Evolutionary conservation across 2,329 filamentous ascomycete species (phyloP).

Genomic region (Calonectria leucothoes): DNA sequence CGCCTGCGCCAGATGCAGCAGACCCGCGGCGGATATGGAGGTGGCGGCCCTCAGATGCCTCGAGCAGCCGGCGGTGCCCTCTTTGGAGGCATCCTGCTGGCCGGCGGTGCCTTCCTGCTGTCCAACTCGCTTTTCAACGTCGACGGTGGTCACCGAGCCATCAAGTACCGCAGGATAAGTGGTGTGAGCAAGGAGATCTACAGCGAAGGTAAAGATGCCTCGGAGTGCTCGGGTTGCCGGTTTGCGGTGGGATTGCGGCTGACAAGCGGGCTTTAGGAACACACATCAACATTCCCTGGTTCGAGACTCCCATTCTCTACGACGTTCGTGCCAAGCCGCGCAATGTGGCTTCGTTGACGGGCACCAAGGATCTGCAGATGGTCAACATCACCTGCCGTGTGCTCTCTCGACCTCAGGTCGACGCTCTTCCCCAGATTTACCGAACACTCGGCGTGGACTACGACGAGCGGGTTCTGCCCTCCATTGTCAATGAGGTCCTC

Average conservation of each 20-base stretch:
- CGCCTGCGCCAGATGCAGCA: constrained; percentile 62
- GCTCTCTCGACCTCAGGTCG: constrained; percentile 88
- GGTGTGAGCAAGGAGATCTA: constrained; percentile 98
- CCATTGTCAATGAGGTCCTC: constrained; percentile 97
- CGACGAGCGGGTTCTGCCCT: constrained; percentile 95
- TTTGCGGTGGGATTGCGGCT: constrained; percentile 23
- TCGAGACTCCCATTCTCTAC: constrained; percentile 96
- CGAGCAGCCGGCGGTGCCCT: constrained; percentile 54
- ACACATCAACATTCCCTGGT: constrained; percentile 94
- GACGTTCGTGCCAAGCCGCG: constrained; percentile 98
- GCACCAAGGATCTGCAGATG: constrained; percentile 99
- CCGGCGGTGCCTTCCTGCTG: constrained; percentile 63
- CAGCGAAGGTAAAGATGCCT: constrained; percentile 76
- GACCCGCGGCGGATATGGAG: constrained; percentile 55
- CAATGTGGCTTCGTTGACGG: constrained; percentile 95
- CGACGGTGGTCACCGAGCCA: constrained; percentile 97
- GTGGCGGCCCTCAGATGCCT: constrained; percentile 56
- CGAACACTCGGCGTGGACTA: constrained; percentile 95
- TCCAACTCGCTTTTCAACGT: constrained; percentile 80
- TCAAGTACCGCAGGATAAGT: constrained; percentile 94
- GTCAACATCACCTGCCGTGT: constrained; percentile 99
- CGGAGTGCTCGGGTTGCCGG: constrained; percentile 26
- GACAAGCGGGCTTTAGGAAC: constrained; percentile 71
- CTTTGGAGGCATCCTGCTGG: constrained; percentile 56
- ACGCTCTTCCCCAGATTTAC: constrained; percentile 96